Evolutionary conservation across 306 rosid genomes (phyloP), one percentile per base, ranked within the genome.

Genomic region (Mucuna pruriens): DNA sequence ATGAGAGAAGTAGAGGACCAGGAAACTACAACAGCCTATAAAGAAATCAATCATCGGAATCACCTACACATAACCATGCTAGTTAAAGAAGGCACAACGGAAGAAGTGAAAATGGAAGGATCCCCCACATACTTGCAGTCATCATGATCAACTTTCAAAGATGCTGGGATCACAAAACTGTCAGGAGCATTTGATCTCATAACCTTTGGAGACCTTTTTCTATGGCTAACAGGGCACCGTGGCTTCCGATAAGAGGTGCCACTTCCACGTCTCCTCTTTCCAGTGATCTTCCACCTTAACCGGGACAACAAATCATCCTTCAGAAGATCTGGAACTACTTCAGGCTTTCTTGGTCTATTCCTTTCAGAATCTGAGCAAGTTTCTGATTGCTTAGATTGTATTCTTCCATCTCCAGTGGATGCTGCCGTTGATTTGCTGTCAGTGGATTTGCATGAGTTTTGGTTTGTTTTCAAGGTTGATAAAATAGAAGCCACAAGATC

Each of bases 21-120:
- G 19, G 39, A 16, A 17, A 45, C 83, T 66, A 71, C 0, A 46
- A 51, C 62, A 67, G 39, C 26, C 76, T 33, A 44, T n/a, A 16
- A 26, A 46, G 7, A 75, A 29, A 70, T 57, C n/a, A 44, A 55
- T 85, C 79, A 48, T 25, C n/a, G 67, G 31, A 73, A 12, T 84
- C 89, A 93, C 82, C 92, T 93, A 75, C 96, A 95, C 99, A 95
- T 89, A 48, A 95, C 97, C 91, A 90, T 75, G 85, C 85, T 95
- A 20, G 94, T 84, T 77, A 91, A 77, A 34, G 90, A 82, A 2
- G 97, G 89, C 52, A 85, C 98, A 34, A 92, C 98, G 1, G 97
- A 86, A 45, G 97, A 83, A 69, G 74, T 77, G 79, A 95, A 91
- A 34, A 86, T 75, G 17, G 90, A 76, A 25, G 94, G 91, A 85